phyloP scores from a whole-genome alignment of 192 early-diverging fungal genomes.

The Obelidium mucronatum region DNA sequence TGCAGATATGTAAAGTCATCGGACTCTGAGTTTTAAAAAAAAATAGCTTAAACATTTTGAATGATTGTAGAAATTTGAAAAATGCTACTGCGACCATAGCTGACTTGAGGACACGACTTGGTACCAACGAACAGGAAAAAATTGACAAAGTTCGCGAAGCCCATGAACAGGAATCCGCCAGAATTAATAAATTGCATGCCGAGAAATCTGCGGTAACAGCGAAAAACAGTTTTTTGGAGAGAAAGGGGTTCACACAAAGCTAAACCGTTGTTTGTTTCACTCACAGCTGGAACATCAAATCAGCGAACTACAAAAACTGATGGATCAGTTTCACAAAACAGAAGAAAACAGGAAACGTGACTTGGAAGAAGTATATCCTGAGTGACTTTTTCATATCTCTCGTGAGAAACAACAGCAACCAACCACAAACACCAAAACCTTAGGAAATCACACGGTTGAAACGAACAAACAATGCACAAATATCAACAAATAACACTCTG shows the following conservation, averaged over 20 bases:
- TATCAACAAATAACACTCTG: conserved; percentile 16
- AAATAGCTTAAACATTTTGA: background rate
- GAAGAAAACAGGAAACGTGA: conserved; percentile 7
- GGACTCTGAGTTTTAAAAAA: background rate
- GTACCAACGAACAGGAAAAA: conserved; percentile 27
- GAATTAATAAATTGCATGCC: conserved; percentile 22
- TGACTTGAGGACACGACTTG: conserved; percentile 12
- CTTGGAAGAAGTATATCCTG: conserved; percentile 23
- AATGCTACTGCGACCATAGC: conserved; percentile 21
- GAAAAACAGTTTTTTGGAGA: background rate
- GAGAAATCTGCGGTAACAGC: conserved; percentile 33
- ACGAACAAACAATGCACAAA: conserved; percentile 7
- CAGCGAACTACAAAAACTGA: conserved; percentile 10
- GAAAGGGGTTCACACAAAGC: no score
- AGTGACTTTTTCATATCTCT: background rate
- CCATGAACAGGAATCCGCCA: conserved; percentile 32
- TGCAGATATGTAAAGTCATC: conserved; percentile 21
- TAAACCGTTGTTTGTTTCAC: background rate
- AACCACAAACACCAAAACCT: background rate
- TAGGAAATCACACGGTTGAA: conserved; percentile 21
- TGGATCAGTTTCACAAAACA: conserved; percentile 23
- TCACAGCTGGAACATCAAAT: conserved; percentile 23
- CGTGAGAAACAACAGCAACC: background rate
- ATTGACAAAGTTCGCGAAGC: conserved; percentile 20
- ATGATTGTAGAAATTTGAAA: conserved; percentile 25